phyloP scores from a whole-genome alignment of 1,139 yeast genomes.

The Wickerhamomyces sp. region DNA sequence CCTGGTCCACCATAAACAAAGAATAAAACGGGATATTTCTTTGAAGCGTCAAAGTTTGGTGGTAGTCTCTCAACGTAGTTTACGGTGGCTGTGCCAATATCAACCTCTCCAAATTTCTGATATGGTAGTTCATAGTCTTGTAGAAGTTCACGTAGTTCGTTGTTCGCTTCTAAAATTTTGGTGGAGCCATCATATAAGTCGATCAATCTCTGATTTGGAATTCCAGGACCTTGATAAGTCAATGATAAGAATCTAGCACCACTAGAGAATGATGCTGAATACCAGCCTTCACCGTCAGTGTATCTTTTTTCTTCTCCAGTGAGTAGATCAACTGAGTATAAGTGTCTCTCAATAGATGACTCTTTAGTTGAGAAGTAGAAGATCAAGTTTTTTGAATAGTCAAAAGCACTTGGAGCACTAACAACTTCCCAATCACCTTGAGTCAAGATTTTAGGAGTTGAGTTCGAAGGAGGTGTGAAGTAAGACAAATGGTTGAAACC shows the following conservation, averaged over 20 bases:
- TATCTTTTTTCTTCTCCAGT: slow-evolving; percentile 47
- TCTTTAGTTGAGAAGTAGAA: slow-evolving; percentile 65
- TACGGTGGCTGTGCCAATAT: slow-evolving; percentile 41
- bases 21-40: slow-evolving; percentile 62
- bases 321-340: slow-evolving; percentile 43
- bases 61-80: slow-evolving; percentile 65
- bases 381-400: slow-evolving; percentile 47
- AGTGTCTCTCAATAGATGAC: slow-evolving; percentile 57
- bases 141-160: slow-evolving; percentile 35
- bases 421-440: slow-evolving; percentile 70
- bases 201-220: slow-evolving; percentile 61
- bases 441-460: slow-evolving; percentile 51
- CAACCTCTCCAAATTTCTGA: slow-evolving; percentile 41
- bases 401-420: slow-evolving; percentile 56
- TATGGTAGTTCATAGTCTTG: slow-evolving; percentile 45
- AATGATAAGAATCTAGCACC: slow-evolving; percentile 61
- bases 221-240: slow-evolving; percentile 58
- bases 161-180: slow-evolving; percentile 43
- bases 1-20: slow-evolving; percentile 84
- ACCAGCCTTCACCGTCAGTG: slow-evolving; percentile 58
- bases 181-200: slow-evolving; percentile 36
- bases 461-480: slow-evolving; percentile 48
- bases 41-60: slow-evolving; percentile 46
- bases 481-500: slow-evolving; percentile 71
- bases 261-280: slow-evolving; percentile 59